phyloP scores from a whole-genome alignment of 208 protist species.

The Eutreptiella sp. region DNA sequence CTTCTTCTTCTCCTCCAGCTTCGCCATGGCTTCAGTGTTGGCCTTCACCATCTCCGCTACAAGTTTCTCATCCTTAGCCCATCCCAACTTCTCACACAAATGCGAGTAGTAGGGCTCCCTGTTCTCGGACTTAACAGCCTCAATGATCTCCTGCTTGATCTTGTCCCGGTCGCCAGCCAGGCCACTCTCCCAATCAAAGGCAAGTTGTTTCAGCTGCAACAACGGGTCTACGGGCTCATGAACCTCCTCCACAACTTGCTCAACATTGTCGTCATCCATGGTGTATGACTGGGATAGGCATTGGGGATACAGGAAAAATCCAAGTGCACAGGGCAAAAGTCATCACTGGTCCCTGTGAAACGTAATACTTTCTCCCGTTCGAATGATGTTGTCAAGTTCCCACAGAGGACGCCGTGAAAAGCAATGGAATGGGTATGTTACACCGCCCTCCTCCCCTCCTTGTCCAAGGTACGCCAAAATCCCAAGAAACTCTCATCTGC shows the following conservation, averaged over 20 bases:
- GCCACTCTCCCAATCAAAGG: conserved; percentile 62
- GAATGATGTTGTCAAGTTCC: too few species aligned
- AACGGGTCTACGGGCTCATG: conserved; percentile 72
- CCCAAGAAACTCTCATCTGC: too few species aligned
- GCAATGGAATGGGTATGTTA: too few species aligned
- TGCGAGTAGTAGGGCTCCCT: conserved; percentile 78
- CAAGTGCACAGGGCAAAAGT: too few species aligned
- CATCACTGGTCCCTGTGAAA: too few species aligned
- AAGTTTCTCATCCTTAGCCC: conserved; percentile 53
- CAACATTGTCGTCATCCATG: conserved; percentile 38
- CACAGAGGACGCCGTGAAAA: too few species aligned
- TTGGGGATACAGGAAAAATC: too few species aligned
- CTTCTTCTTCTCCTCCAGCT: conserved; percentile 72
- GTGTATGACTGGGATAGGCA: too few species aligned
- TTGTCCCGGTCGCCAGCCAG: conserved; percentile 58
- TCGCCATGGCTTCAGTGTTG: conserved; percentile 63
- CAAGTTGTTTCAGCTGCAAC: conserved; percentile 61
- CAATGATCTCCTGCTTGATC: conserved; percentile 56
- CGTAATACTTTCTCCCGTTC: too few species aligned
- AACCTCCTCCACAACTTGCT: conserved; percentile 43
- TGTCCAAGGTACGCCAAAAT: too few species aligned
- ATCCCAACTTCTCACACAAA: conserved; percentile 63
- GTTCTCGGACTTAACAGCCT: conserved; percentile 61
- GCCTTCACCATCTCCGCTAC: conserved; percentile 58
- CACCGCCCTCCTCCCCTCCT: too few species aligned